These are phyloP conservation scores for Boletus reticulatus DNA, from an alignment of 768 basidiomycete genomes.

Conservation along the genomic window DNA sequence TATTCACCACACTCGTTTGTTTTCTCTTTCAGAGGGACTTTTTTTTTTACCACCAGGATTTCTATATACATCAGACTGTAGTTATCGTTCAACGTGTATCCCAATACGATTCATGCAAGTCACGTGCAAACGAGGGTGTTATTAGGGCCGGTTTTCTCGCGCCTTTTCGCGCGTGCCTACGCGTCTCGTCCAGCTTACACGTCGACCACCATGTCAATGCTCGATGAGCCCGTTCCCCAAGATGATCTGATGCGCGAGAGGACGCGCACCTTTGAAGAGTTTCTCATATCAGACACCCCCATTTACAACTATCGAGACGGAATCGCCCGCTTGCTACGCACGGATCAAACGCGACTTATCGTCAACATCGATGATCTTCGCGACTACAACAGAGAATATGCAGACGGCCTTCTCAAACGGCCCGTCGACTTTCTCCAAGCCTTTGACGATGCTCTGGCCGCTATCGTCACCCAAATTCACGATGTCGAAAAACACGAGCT, in stretches of 20 bases:
- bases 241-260: constrained; percentile 77
- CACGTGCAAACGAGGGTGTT: constrained; percentile 14
- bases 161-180: constrained; percentile 13
- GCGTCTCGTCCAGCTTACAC: constrained; percentile 2
- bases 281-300: constrained; percentile 65
- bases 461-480: constrained; percentile 69
- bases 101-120: neutral
- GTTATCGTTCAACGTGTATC: neutral
- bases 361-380: constrained; percentile 96
- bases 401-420: constrained; percentile 85
- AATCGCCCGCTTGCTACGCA: constrained; percentile 77
- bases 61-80: constrained; percentile 9
- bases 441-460: constrained; percentile 79
- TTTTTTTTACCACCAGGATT: constrained; percentile 5
- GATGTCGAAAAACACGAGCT: constrained; percentile 82
- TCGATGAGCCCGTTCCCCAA: constrained; percentile 57
- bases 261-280: constrained; percentile 78
- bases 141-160: constrained; percentile 39
- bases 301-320: constrained; percentile 84
- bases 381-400: constrained; percentile 85
- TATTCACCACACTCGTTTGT: constrained; percentile 5
- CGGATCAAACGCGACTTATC: constrained; percentile 82
- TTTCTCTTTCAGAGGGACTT: neutral
- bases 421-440: constrained; percentile 87
- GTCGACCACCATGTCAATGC: constrained; percentile 31